A percentile compares a stretch with the other conserved stretches of the same genome.
phyloP scores from a whole-genome alignment of 805 yeast genomes.

The Kregervanrija pseudodelftensis region DNA sequence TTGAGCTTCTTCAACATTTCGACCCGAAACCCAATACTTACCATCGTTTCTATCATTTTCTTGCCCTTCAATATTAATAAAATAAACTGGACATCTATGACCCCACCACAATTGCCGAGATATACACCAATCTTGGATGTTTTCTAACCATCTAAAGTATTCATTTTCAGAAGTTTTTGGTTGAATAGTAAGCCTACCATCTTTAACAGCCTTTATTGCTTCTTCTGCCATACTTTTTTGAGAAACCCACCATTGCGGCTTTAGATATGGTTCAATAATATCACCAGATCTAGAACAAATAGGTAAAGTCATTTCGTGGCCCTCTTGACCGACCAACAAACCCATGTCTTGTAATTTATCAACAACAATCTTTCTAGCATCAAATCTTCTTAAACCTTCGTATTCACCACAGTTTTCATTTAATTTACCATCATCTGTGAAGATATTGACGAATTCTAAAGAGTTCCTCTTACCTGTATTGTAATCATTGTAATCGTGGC shows the following conservation, averaged over 20 bases:
- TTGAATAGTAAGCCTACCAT: slow-evolving; percentile 70
- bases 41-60: slow-evolving; percentile 57
- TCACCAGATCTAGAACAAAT: slow-evolving; percentile 95
- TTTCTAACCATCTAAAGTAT: slow-evolving; percentile 91
- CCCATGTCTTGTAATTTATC: slow-evolving; percentile 70
- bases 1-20: slow-evolving; percentile 74
- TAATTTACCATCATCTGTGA: slow-evolving; percentile 86
- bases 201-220: slow-evolving; percentile 78
- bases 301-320: slow-evolving; percentile 95
- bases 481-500: slow-evolving; percentile 97
- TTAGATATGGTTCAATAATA: slow-evolving; percentile 89
- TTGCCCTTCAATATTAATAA: slow-evolving; percentile 72
- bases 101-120: slow-evolving; percentile 94
- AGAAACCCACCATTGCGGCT: slow-evolving; percentile 99
- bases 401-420: slow-evolving; percentile 93
- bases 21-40: slow-evolving; percentile 86
- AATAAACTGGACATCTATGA: slow-evolving; percentile 95
- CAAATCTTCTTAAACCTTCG: slow-evolving; percentile 87
- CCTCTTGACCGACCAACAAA: slow-evolving; percentile 75
- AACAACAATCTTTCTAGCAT: slow-evolving; percentile 82
- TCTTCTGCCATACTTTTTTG: slow-evolving; percentile 83
- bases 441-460: slow-evolving; percentile 80
- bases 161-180: slow-evolving; percentile 91
- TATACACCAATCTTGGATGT: slow-evolving; percentile 98
- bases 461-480: slow-evolving; percentile 90